phyloP scores from a whole-genome alignment of 371 early-diverging fungal genomes.

The Quaeritorhiza haematococci region DNA sequence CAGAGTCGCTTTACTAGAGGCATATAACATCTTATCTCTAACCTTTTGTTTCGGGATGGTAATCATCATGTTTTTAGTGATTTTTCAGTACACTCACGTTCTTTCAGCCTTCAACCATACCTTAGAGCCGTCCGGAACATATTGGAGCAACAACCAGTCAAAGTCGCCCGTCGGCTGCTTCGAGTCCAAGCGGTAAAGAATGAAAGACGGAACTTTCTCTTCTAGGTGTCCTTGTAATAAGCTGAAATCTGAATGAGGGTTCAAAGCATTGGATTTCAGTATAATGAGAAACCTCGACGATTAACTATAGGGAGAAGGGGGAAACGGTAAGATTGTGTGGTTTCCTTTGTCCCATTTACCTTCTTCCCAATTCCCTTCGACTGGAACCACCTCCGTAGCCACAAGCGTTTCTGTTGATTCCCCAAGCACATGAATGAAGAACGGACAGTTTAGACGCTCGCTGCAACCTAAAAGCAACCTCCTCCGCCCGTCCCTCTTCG shows the following conservation, averaged over 20 bases:
- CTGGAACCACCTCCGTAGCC: constrained; percentile 40
- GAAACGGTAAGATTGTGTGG: too few relatives aligned
- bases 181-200: constrained; percentile 62
- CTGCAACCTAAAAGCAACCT: too few relatives aligned
- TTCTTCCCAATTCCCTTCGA: constrained; percentile 51
- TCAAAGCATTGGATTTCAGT: constrained; percentile 9
- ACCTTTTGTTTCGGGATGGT: too few relatives aligned
- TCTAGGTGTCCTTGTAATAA: constrained; percentile 31
- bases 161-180: constrained; percentile 36
- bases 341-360: too few relatives aligned
- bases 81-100: too few relatives aligned
- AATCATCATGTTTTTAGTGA: too few relatives aligned
- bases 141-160: constrained; percentile 72
- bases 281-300: too few relatives aligned
- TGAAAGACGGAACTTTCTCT: constrained; percentile 57
- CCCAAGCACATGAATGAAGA: too few relatives aligned
- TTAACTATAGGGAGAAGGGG: too few relatives aligned
- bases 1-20: constrained; percentile 71
- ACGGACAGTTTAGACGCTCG: too few relatives aligned
- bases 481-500: too few relatives aligned
- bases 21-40: constrained; percentile 87
- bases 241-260: not conserved
- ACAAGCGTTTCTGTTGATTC: too few relatives aligned
- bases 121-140: constrained; percentile 71
- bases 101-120: constrained; percentile 28